These are phyloP conservation scores for Asterochloris sp. DNA, from an alignment of 139 green algal species.

Conservation along the genomic window DNA sequence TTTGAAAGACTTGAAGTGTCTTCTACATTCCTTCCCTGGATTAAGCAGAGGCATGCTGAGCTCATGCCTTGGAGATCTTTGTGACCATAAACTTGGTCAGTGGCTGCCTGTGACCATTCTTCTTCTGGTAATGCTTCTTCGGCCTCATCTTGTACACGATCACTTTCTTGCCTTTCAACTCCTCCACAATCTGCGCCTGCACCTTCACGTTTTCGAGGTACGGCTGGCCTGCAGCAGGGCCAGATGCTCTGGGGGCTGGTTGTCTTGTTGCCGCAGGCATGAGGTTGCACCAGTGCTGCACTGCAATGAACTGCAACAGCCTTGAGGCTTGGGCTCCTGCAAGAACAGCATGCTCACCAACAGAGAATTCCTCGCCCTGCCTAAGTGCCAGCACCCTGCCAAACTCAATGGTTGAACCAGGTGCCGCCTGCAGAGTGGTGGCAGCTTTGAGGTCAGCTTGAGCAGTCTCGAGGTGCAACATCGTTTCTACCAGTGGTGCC, in stretches of 20 bases:
- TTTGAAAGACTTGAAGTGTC: too few relatives aligned
- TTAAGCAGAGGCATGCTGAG: neutral
- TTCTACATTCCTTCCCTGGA: too few relatives aligned
- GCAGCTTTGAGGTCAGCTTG: neutral
- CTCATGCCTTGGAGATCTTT: slow-evolving; percentile 51
- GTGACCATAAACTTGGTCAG: slow-evolving; percentile 90
- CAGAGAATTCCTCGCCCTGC: slow-evolving; percentile 67
- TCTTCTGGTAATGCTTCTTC: slow-evolving; percentile 91
- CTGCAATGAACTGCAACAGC: too few relatives aligned
- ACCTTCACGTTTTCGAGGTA: slow-evolving; percentile 83
- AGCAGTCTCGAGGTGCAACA: neutral
- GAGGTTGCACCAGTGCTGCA: too few relatives aligned
- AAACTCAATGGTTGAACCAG: slow-evolving; percentile 80
- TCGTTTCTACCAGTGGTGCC: neutral
- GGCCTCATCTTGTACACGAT: slow-evolving; percentile 87
- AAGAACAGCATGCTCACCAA: slow-evolving; percentile 21
- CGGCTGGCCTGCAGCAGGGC: slow-evolving; percentile 42
- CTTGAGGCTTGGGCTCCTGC: too few relatives aligned
- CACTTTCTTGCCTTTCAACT: slow-evolving; percentile 83
- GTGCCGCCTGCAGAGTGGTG: slow-evolving; percentile 45
- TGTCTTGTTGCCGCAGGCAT: too few relatives aligned
- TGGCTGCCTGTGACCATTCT: slow-evolving; percentile 75
- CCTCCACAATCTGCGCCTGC: slow-evolving; percentile 87
- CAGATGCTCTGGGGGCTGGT: too few relatives aligned
- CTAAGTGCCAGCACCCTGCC: slow-evolving; percentile 87